Evolutionary conservation across 225 moss, liverwort and hornwort genomes (phyloP), one percentile per base, ranked within the genome.

Genomic region (Physcomitrium patens): DNA sequence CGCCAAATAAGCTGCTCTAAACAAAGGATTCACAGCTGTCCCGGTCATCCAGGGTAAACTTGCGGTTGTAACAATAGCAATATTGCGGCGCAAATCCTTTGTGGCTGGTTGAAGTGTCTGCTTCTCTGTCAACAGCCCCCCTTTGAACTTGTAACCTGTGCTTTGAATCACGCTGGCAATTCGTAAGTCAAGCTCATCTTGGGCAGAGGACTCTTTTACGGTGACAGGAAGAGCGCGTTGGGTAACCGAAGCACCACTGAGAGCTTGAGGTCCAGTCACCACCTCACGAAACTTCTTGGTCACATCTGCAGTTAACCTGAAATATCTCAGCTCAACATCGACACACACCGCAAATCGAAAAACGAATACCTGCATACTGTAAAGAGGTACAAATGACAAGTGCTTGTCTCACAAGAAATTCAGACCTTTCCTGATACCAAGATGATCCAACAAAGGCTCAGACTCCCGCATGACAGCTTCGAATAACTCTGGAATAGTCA

Each of bases 31-130:
- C 50, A 96, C 94, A 61, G 96, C 96, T 13, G 96, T 96, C 57
- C 96, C 96, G 18, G 96, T 96, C 96, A 96, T 92, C 96, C 96
- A 96, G 7, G 96, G 96, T 66, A 96, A 78, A 80, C 96, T 91
- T 19, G 94, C 96, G 24, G 92, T 96, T 20, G 96, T 96, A 62
- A 96, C 92, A 19, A 96, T 94, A 1, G 96, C 96, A 58, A 96
- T 84, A 37, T 92, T 92, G 75, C 88, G 82, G 19, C 82, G 78
- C 49, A 68, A 46, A 68, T 82, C 89, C 9, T 80, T 65, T 23
- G 54, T 61, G 20, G 49, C 70, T 81, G 65, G 70, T 79, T 77
- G 55, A 58, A 80, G 64, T 31, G 58, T 26, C 50, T 69, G 79
- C 60, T 79, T 79, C 69, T 90, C 89, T 24, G 76, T 85, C 74